Conservation (phyloP, 2,329 filamentous ascomycete genomes). For the Pestalotiopsis sp. region DNA sequence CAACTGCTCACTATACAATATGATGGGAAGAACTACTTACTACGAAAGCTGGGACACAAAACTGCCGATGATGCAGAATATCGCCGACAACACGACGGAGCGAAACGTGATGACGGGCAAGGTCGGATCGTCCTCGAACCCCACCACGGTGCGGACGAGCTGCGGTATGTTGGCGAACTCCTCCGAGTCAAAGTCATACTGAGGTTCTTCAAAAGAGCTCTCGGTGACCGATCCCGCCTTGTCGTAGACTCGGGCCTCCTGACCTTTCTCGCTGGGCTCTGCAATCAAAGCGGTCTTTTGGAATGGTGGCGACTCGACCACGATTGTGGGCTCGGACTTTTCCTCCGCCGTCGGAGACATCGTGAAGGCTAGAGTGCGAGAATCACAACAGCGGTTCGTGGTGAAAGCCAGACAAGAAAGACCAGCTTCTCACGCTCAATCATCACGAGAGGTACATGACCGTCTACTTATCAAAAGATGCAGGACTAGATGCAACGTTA, state of each 20-base stretch:
- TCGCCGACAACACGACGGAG: slow-evolving; percentile 56
- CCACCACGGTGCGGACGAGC: slow-evolving; percentile 51
- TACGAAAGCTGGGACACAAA: slow-evolving; percentile 44
- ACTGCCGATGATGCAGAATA: slow-evolving; percentile 60
- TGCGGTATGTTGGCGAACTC: slow-evolving; percentile 8
- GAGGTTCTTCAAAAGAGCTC: neutral
- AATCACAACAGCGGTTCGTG: no score
- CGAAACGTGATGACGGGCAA: slow-evolving; percentile 61
- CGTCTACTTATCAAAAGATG: neutral
- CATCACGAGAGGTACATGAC: neutral
- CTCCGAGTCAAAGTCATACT: slow-evolving; percentile 9
- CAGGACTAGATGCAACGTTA: neutral
- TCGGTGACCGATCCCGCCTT: neutral
- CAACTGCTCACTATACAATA: no score
- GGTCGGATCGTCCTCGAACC: slow-evolving; percentile 57
- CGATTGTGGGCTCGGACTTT: neutral
- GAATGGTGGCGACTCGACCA: neutral
- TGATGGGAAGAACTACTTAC: neutral
- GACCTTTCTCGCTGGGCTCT: neutral
- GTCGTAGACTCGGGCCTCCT: neutral
- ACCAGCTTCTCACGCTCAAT: neutral
- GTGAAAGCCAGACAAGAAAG: no score
- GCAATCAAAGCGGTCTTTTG: neutral
- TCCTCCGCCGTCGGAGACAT: neutral
- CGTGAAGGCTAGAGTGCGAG: neutral